Evolutionary conservation across 2,329 filamentous ascomycete genomes (phyloP).

Genomic region (Neofusicoccum umdonicola): DNA sequence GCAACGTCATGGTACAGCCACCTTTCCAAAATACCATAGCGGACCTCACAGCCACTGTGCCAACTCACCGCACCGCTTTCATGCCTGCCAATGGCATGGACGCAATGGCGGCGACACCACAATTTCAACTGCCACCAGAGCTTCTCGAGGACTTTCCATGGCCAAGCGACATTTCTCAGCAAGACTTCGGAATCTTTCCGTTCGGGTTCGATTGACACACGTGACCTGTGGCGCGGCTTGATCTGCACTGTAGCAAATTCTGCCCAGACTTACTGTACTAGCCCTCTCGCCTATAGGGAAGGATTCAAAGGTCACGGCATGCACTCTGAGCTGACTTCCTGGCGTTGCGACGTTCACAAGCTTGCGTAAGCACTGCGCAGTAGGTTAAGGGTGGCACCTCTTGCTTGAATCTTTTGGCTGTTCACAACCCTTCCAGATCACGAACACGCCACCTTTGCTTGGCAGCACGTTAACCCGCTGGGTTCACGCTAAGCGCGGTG

Average conservation of each 20-base stretch:
- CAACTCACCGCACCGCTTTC: neutral
- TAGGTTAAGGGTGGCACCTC: neutral
- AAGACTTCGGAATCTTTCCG: slow-evolving; percentile 12
- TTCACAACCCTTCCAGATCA: neutral
- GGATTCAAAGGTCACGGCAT: neutral
- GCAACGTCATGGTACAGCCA: slow-evolving; percentile 21
- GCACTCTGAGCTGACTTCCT: neutral
- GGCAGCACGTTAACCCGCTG: neutral
- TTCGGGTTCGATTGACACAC: slow-evolving; percentile 1
- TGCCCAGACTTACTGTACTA: neutral
- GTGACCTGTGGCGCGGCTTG: neutral
- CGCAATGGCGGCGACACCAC: neutral
- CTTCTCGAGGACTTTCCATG: slow-evolving; percentile 44
- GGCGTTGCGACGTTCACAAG: neutral
- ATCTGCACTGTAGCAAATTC: no score
- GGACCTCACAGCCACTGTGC: slow-evolving; percentile 12
- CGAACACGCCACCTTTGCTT: neutral
- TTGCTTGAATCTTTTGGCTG: neutral
- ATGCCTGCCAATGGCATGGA: neutral
- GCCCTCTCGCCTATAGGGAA: neutral
- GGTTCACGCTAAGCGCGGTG: neutral
- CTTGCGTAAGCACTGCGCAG: neutral
- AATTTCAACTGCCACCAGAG: slow-evolving; percentile 43
- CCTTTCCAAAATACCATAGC: slow-evolving; percentile 21
- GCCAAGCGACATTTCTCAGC: slow-evolving; percentile 21